Evolutionary conservation across 495 filamentous ascomycete species (phyloP).

Genomic region (Polyplosphaeria fusca): DNA sequence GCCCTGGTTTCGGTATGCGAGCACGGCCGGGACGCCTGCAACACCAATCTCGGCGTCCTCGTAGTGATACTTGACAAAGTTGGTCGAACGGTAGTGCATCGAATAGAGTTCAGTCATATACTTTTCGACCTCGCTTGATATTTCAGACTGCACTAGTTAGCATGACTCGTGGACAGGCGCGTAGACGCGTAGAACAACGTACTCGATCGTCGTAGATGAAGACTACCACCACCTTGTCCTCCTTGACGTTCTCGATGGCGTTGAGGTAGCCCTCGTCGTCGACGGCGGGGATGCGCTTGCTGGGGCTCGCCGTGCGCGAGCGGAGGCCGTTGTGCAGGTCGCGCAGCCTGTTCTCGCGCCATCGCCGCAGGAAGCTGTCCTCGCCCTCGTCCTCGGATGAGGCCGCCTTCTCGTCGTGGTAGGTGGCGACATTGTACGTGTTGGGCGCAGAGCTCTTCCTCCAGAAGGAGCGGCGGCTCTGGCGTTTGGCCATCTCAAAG

Average conservation of each 20-base stretch:
- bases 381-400: conserved; percentile 61
- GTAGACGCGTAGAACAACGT: conserved; percentile 36
- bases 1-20: conserved; percentile 76
- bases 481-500: conserved; percentile 77
- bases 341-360: conserved; percentile 72
- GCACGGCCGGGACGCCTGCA: conserved; percentile 79
- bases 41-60: conserved; percentile 93
- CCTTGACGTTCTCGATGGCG: conserved; percentile 82
- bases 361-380: conserved; percentile 76
- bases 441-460: conserved; percentile 32
- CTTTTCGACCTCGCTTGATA: conserved; percentile 72
- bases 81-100: conserved; percentile 59
- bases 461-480: conserved; percentile 39
- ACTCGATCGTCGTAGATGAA: conserved; percentile 91
- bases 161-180: neutral
- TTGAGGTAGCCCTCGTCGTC: conserved; percentile 91
- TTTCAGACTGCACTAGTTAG: conserved; percentile 57
- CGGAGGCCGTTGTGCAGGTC: conserved; percentile 60
- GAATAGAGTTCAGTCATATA: conserved; percentile 70
- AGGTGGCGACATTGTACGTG: conserved; percentile 12
- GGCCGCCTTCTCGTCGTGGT: conserved; percentile 54
- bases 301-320: conserved; percentile 61
- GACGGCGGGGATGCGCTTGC: conserved; percentile 72
- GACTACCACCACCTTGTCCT: conserved; percentile 86
- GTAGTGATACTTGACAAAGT: conserved; percentile 88